Evolutionary conservation across 139 green algal species (phyloP), one percentile per base, ranked within the genome.

Genomic region (Mesostigma viride): DNA sequence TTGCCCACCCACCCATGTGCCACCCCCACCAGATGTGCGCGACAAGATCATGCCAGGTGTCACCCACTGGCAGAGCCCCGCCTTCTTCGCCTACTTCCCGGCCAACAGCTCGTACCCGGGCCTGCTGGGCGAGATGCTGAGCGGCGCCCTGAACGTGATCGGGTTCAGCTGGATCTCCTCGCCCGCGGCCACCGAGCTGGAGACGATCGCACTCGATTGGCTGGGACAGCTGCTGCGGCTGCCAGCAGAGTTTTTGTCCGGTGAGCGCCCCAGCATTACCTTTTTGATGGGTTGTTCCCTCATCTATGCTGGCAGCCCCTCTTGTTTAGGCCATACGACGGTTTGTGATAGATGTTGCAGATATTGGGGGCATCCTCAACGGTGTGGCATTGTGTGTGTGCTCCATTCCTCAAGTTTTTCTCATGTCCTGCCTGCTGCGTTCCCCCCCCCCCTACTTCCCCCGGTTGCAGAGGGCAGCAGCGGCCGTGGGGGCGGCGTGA

Each of bases 181-280:
- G 17, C 88, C 88, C 0, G 83, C 86, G 0, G 69, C 65, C 64
- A 95, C 88, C 0, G 88, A 95, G 78, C 85, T 95, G 0, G 88
- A 95, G 58, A 88, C 79, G 66, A 71, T 85, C 1, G 82, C 86
- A 68, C 79, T 95, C 72, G 87, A 94, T 75, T 94, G 87, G 87
- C 57, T 95, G 34, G 88, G 57, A 5, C 67, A 85, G 67, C 79
- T 91, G 33, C 76, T 88, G 51, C 70, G 69, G n/a, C 77, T 95
- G 28, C 88, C 88, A 0, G 17, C 35, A 3, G 47, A 40, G 24
- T 95, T 91, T 71, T 46, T 81, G 28, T 79, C 72, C 58, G 6
- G 8, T 62, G 40, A 17, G 14, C 40, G 17, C n/a, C n/a, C n/a
- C n/a, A n/a, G n/a, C n/a, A n/a, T n/a, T n/a, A n/a, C n/a, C n/a